Evolutionary conservation across 1,139 yeast species (phyloP).

Genomic region (Saccharomyces hybrid): DNA sequence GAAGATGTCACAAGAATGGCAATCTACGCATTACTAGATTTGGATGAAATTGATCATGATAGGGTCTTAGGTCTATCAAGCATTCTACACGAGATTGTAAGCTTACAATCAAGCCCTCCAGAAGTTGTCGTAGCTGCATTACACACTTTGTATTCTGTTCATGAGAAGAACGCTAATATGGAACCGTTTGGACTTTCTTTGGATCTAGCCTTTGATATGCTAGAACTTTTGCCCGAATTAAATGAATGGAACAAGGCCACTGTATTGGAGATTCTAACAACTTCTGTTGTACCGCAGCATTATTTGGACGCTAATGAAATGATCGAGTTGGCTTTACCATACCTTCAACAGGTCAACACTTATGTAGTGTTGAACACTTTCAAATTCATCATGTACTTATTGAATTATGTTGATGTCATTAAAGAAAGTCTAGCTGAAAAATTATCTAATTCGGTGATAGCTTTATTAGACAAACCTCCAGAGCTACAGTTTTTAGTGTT

Average conservation of each 20-base stretch:
- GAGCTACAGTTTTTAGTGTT: slow-evolving; percentile 79
- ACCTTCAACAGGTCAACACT: slow-evolving; percentile 73
- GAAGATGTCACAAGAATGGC: slow-evolving; percentile 63
- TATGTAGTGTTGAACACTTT: slow-evolving; percentile 75
- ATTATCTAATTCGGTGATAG: slow-evolving; percentile 63
- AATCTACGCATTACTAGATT: slow-evolving; percentile 59
- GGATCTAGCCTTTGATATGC: slow-evolving; percentile 18
- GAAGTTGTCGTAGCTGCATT: slow-evolving; percentile 64
- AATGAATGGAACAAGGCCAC: slow-evolving; percentile 78
- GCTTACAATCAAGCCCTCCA: not conserved
- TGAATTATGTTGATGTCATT: slow-evolving; percentile 53
- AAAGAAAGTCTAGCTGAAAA: slow-evolving; percentile 43
- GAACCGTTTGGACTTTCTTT: slow-evolving; percentile 30
- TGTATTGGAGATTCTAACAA: slow-evolving; percentile 53
- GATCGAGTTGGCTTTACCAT: slow-evolving; percentile 63
- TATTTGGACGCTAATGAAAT: slow-evolving; percentile 57
- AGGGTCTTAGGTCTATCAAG: slow-evolving; percentile 39
- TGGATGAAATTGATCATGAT: slow-evolving; percentile 48
- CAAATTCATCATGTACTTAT: slow-evolving; percentile 60
- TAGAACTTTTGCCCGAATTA: slow-evolving; percentile 20
- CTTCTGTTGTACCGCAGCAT: slow-evolving; percentile 64
- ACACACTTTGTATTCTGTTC: slow-evolving; percentile 58
- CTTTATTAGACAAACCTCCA: slow-evolving; percentile 67
- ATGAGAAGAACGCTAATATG: slow-evolving; percentile 39
- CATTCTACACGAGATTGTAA: slow-evolving; percentile 47